Conservation (phyloP, 2,329 filamentous ascomycete genomes). For the Paecilomyces niveus region DNA sequence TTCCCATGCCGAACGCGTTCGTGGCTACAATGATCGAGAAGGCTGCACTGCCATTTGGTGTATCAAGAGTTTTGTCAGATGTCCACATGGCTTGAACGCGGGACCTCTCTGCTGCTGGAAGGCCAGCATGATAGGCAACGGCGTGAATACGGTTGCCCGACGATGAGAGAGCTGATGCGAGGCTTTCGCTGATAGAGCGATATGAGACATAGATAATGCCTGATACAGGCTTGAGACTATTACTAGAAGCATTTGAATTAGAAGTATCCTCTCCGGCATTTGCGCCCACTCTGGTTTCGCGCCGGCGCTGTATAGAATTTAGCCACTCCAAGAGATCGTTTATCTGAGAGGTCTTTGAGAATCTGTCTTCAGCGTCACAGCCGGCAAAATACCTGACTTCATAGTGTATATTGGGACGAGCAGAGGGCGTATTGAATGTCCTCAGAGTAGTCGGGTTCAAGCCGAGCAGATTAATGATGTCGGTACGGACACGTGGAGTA, state of each 20-base stretch:
- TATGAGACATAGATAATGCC: constrained; percentile 43
- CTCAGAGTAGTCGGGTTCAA: constrained; percentile 59
- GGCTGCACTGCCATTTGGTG: constrained; percentile 34
- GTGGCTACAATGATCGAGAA: constrained; percentile 94
- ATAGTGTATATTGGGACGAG: constrained; percentile 79
- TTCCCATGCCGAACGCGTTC: constrained; percentile 95
- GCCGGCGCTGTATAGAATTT: constrained; percentile 61
- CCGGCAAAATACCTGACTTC: constrained; percentile 62
- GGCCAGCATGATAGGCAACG: constrained; percentile 49
- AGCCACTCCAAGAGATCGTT: constrained; percentile 77
- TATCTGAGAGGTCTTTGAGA: constrained; percentile 54
- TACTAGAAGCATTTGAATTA: constrained; percentile 5
- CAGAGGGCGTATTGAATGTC: constrained; percentile 75
- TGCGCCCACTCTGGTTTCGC: constrained; percentile 46
- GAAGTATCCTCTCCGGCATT: constrained; percentile 21
- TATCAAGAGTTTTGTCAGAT: constrained; percentile 11
- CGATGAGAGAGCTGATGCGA: constrained; percentile 29
- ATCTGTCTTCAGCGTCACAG: constrained; percentile 18
- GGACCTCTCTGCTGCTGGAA: constrained; percentile 63
- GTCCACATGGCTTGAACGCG: constrained; percentile 45
- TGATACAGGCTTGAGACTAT: constrained; percentile 28
- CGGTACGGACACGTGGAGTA: constrained; percentile 69
- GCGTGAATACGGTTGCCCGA: constrained; percentile 31
- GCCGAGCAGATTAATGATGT: constrained; percentile 70
- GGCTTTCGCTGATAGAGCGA: constrained; percentile 32